Conservation (phyloP, 176 grass and related monocot species). For the Ampelocalamus luodianensis region DNA sequence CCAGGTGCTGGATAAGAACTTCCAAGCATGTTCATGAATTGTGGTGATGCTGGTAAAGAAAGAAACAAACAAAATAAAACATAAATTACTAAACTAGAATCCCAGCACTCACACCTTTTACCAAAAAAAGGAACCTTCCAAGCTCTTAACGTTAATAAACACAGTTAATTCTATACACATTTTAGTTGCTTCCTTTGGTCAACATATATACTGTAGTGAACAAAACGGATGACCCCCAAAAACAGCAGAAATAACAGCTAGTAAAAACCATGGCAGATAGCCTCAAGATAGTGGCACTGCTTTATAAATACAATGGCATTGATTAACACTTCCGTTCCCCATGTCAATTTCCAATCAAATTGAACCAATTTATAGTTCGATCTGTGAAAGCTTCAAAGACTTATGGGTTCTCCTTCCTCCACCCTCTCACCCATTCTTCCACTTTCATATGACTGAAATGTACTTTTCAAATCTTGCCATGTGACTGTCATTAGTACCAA, state of each 20-base stretch:
- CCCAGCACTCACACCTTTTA: not conserved
- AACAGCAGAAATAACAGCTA: constrained; percentile 1
- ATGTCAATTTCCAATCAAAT: constrained; percentile 16
- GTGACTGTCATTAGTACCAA: not conserved
- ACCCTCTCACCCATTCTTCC: not conserved
- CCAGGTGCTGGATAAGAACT: constrained; percentile 71
- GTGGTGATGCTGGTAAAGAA: constrained; percentile 53
- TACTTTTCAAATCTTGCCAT: not conserved
- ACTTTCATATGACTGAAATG: not conserved
- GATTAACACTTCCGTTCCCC: not conserved
- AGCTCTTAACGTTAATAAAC: constrained; percentile 22
- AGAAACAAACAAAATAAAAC: not conserved
- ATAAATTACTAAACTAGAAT: constrained; percentile 15
- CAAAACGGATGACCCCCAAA: not conserved
- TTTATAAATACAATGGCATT: constrained; percentile 10
- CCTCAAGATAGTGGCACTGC: constrained; percentile 6
- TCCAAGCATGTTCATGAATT: constrained; percentile 87
- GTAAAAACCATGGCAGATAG: not conserved
- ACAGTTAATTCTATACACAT: constrained; percentile 10
- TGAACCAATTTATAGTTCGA: constrained; percentile 12
- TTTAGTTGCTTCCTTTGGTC: constrained; percentile 19
- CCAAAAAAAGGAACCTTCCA: not conserved
- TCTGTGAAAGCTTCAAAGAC: constrained; percentile 16
- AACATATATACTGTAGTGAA: not conserved
- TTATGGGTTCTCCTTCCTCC: not conserved